A percentile compares a stretch with the other conserved stretches of the same genome.
These are phyloP conservation scores for Leucaena leucocephala DNA, from an alignment of 306 rosid species.

Conservation along the genomic window DNA sequence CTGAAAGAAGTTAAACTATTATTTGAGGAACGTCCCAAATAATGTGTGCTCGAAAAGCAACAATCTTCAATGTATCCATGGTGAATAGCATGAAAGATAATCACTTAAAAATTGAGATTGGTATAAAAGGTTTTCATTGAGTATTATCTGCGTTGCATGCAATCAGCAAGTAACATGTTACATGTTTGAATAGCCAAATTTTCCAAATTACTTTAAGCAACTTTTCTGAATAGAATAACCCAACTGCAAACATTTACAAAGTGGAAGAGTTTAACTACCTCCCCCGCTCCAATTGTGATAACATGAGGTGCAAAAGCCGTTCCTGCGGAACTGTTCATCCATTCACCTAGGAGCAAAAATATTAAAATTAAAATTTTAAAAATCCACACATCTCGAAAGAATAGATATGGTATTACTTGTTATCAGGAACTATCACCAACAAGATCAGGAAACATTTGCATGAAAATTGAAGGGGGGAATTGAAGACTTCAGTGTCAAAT, in stretches of 20 bases:
- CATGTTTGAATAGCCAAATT: background rate
- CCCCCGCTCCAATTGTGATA: slow-evolving; percentile 72
- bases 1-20: slow-evolving; percentile 50
- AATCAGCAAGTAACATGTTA: slow-evolving; percentile 12
- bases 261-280: slow-evolving; percentile 56
- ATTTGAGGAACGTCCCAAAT: slow-evolving; percentile 26
- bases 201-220: background rate
- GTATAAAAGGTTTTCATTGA: background rate
- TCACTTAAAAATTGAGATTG: slow-evolving; percentile 1
- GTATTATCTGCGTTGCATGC: slow-evolving; percentile 4
- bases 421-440: slow-evolving; percentile 16
- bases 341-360: slow-evolving; percentile 67
- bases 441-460: background rate
- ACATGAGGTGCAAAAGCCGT: slow-evolving; percentile 94
- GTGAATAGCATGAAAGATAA: background rate
- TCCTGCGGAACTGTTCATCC: slow-evolving; percentile 99
- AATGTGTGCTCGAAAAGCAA: no score
- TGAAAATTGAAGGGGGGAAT: background rate
- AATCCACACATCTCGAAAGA: slow-evolving; percentile 5
- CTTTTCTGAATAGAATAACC: background rate
- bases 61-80: background rate
- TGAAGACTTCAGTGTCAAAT: background rate
- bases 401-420: slow-evolving; percentile 3
- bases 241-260: slow-evolving; percentile 1
- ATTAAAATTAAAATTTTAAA: slow-evolving; percentile 8